Evolutionary conservation across 192 early-diverging fungal species (phyloP), one percentile per base, ranked within the genome.

Genomic region (Backusella morwellensis): DNA sequence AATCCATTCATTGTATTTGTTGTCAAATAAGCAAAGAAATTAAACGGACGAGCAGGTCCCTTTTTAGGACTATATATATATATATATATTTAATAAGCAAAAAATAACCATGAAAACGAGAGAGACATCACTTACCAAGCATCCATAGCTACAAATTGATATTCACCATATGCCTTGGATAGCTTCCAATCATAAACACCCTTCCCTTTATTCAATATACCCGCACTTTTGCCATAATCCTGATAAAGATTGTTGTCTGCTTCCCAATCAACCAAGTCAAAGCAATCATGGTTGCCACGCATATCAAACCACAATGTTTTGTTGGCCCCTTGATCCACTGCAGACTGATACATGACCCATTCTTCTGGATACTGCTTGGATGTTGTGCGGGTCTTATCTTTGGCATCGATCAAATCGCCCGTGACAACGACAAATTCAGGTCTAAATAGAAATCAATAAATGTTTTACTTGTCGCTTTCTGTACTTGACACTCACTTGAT

Each of bases 201-300:
- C 42, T 78, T 47, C 3, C 91, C 90, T 32, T 80, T 73, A 26
- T 82, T 70, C 41, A 78, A 68, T 52, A 83, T 75, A 29, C 35
- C 26, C 14, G 68, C 36, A 75, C 78, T 80, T 2, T 85, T 86
- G 36, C 87, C 89, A 63, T 89, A 88, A 1, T 86, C 70, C 29
- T 74, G 82, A 80, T 83, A 96, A 75, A 88, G 81, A 80, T 96
- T 95, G 36, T 87, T 77, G 0, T 82, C 44, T 26, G 88, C 84
- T 23, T 85, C 70, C 78, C 86, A 93, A 19, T 77, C 75, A 14
- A 87, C 84, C 6, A 97, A 83, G 66, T 96, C 90, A 81, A 95
- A 97, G 76, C 95, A 96, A 72, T 97, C 96, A 82, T 97, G 96
- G 77, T 97, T 97, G 0, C 96, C 96, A 29, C 96, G 86, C 79